Base-by-base conservation (phyloP, 257 asterid species). In the Salvia hispanica region DNA sequence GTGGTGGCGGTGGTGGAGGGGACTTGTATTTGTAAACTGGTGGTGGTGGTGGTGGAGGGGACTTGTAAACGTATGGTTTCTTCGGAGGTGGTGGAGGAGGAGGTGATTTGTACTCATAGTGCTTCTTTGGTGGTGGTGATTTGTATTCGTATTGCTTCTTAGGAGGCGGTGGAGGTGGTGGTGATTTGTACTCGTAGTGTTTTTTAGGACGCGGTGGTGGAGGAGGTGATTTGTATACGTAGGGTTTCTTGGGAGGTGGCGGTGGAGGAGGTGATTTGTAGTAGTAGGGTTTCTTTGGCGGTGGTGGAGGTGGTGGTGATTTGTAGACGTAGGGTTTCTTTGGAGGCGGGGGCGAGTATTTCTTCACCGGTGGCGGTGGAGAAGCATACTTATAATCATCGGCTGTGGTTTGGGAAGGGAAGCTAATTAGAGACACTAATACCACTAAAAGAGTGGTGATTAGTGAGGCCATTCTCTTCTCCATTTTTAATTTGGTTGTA, bases 401-500 rank as follows among this genome's bases (percentile, higher is more conserved):
- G 0, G 78, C 71, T 1, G 47, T 43, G 37, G 48, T 47, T 68
- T 74, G 74, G 28, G 56, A 62, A 43, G 79, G 15, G 43, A 53
- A 21, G n/a, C 58, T 60, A 7, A 43, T 33, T 15, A 74, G 70
- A 28, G 66, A 66, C 16, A 74, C 59, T 51, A 74, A 66, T 16
- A 67, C 70, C 78, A 74, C 74, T 11, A 66, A 39, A 67, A 74
- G 59, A 60, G 60, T 67, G 74, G 74, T 36, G 10, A 28, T 3
- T 42, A 66, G 53, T 51, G 73, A 67, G 43, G 51, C 59, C 44
- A 10, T 72, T 65, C 21, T 16, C 46, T 48, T 60, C 66, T 58
- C 73, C 77, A 73, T 73, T 10, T 73, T 74, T n/a, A n/a, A n/a
- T n/a, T n/a, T 52, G 60, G 10, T 67, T 74, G 66, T 12, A 34